Base-by-base conservation (phyloP, 2,329 filamentous ascomycete species). In the Penicillium oxalicum region DNA sequence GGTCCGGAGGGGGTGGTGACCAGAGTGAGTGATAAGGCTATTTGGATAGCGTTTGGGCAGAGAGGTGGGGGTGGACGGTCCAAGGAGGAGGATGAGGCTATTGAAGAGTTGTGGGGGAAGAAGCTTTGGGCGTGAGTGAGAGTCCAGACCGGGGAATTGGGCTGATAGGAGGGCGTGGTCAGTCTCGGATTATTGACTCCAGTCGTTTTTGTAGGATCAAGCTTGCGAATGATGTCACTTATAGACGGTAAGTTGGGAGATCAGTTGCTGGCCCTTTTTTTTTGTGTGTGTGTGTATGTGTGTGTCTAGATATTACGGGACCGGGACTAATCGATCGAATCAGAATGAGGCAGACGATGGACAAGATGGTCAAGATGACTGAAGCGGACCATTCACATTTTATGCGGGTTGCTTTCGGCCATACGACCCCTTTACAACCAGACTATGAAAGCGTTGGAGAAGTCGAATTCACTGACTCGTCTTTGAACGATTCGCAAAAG, bases 291-390 rank as follows among this genome's bases (percentile, higher is more conserved):
- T 18, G 18, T 18, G 18, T 18, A 2, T 18, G 18, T 18, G 18
- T 18, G 18, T 18, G 18, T 18, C 18, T 18, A 18, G 18, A 18
- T 18, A 18, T 18, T 18, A 24, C 24, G 11, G 32, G 24, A 33
- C 7, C 36, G 4, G 44, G 59, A 45, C 50, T 54, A 44, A 51
- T 26, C 25, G 9, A 8, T 26, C 18, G 18, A 18, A 28, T 9
- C 47, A 80, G 79, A 56, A 82, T 85, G 74, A 81, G 77, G 54
- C 79, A 82, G 62, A 81, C 77, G n/a, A 83, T 85, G 78, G 74
- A 70, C 41, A 75, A 72, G 51, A 70, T 85, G 55, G 72, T 75
- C 47, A 80, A 80, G 54, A 74, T 82, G 62, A 58, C 70, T 1
- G 76, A 80, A 18, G 69, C 74, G 9, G 77, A 82, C 36, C 75